phyloP scores from a whole-genome alignment of 805 yeast species.

The Metschnikowia cubensis region DNA sequence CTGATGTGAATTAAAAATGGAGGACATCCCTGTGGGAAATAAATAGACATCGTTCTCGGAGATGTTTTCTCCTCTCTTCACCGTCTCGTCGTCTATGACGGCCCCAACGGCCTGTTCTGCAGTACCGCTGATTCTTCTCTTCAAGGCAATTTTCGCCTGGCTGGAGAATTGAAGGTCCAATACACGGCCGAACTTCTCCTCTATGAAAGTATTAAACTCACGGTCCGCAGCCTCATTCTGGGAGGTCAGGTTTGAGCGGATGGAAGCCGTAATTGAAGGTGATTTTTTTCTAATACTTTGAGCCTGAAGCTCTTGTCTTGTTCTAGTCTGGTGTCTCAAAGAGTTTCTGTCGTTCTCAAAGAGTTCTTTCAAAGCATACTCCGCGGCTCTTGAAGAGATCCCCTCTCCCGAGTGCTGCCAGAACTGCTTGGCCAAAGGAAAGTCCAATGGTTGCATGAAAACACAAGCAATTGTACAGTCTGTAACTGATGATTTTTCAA shows the following conservation, averaged over 20 bases:
- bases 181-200: conserved; percentile 87
- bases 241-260: conserved; percentile 20
- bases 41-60: conserved; percentile 70
- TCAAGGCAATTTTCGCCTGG: conserved; percentile 71
- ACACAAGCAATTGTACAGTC: conserved; percentile 74
- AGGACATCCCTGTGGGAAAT: conserved; percentile 90
- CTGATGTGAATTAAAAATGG: conserved; percentile 79
- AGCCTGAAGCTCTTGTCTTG: conserved; percentile 35
- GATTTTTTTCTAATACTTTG: conserved; percentile 29
- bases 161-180: conserved; percentile 71
- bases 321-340: conserved; percentile 14
- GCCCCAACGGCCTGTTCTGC: conserved; percentile 40
- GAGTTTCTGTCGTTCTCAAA: conserved; percentile 20
- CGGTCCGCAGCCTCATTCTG: conserved; percentile 35
- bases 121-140: conserved; percentile 69
- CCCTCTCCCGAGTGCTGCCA: conserved; percentile 99
- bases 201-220: conserved; percentile 67
- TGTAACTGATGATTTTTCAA: conserved; percentile 54
- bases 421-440: conserved; percentile 69
- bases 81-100: conserved; percentile 19
- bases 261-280: conserved; percentile 29
- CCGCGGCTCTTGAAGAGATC: conserved; percentile 85
- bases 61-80: conserved; percentile 29
- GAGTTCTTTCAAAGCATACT: conserved; percentile 69
- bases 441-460: conserved; percentile 62